phyloP scores from a whole-genome alignment of 208 protist genomes.

The Trypanosoma vivax region DNA sequence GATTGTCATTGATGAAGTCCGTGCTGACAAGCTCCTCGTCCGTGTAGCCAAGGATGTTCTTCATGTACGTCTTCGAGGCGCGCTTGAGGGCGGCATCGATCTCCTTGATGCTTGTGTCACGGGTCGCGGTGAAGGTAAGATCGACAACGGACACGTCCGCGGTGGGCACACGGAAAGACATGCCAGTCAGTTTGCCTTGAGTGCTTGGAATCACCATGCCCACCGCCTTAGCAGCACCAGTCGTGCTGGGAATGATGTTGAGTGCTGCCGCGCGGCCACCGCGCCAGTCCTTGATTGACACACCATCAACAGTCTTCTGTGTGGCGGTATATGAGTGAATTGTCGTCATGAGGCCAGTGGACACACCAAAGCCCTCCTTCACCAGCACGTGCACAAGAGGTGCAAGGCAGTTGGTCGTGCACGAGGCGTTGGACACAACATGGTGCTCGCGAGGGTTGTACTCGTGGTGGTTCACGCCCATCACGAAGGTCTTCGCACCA shows the following conservation, averaged over 20 bases:
- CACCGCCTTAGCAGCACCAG: slow-evolving; percentile 98
- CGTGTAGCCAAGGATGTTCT: slow-evolving; percentile 97
- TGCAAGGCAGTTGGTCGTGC: slow-evolving; percentile 99
- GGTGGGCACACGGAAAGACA: slow-evolving; percentile 99
- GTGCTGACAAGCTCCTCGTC: slow-evolving; percentile 97
- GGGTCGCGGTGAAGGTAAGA: slow-evolving; percentile 92
- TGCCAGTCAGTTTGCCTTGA: slow-evolving; percentile 92
- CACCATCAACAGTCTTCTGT: slow-evolving; percentile 98
- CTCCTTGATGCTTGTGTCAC: slow-evolving; percentile 92
- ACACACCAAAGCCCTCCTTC: slow-evolving; percentile 96
- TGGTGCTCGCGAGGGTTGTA: slow-evolving; percentile 76
- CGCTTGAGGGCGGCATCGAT: slow-evolving; percentile 94
- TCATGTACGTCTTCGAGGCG: slow-evolving; percentile 88
- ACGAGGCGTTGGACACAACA: slow-evolving; percentile 98
- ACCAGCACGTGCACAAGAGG: slow-evolving; percentile 96
- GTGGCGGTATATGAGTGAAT: slow-evolving; percentile 99
- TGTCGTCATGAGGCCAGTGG: slow-evolving; percentile 98
- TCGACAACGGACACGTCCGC: slow-evolving; percentile 98
- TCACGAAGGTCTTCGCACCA: slow-evolving; percentile 96
- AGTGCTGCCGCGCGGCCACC: slow-evolving; percentile 88
- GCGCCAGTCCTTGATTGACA: slow-evolving; percentile 98
- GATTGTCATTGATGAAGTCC: slow-evolving; percentile 95
- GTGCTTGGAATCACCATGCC: slow-evolving; percentile 91
- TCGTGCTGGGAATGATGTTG: slow-evolving; percentile 99
- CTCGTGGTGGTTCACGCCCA: slow-evolving; percentile 97